A percentile compares a stretch with the other conserved stretches of the same genome.
phyloP scores from a whole-genome alignment of 2,329 filamentous ascomycete species.

The Aspergillus latus region DNA sequence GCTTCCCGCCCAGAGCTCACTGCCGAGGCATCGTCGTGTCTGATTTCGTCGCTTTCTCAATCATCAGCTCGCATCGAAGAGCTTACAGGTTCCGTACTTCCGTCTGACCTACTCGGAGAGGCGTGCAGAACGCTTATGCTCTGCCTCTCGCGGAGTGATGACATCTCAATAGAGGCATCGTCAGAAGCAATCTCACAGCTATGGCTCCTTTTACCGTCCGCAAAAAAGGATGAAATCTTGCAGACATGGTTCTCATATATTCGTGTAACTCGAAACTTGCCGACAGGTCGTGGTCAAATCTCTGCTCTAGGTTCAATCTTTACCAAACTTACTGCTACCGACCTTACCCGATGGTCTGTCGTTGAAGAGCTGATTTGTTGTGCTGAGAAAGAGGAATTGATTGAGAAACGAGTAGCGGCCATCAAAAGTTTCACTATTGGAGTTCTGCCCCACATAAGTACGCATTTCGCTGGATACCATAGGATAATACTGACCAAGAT shows the following conservation, averaged over 20 bases:
- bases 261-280: slow-evolving; percentile 35
- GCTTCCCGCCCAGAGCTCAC: slow-evolving; percentile 43
- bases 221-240: slow-evolving; percentile 36
- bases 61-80: slow-evolving; percentile 20
- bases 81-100: slow-evolving; percentile 18
- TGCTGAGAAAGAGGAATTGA: slow-evolving; percentile 37
- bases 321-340: slow-evolving; percentile 29
- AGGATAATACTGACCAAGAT: slow-evolving; percentile 19
- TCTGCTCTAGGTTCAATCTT: slow-evolving; percentile 44
- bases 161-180: slow-evolving; percentile 41
- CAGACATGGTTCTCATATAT: slow-evolving; percentile 43
- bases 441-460: slow-evolving; percentile 41
- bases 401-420: slow-evolving; percentile 43
- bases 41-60: slow-evolving; percentile 40
- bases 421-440: slow-evolving; percentile 40
- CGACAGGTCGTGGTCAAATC: slow-evolving; percentile 46
- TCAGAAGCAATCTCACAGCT: slow-evolving; percentile 42
- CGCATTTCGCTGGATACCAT: slow-evolving; percentile 4
- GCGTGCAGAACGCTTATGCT: slow-evolving; percentile 38
- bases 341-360: slow-evolving; percentile 29
- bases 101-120: slow-evolving; percentile 28
- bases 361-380: slow-evolving; percentile 37
- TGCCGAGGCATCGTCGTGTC: slow-evolving; percentile 41
- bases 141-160: slow-evolving; percentile 42
- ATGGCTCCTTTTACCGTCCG: slow-evolving; percentile 37